Evolutionary conservation across 345 rosid genomes (phyloP).

Genomic region (Melastoma malabathricum): DNA sequence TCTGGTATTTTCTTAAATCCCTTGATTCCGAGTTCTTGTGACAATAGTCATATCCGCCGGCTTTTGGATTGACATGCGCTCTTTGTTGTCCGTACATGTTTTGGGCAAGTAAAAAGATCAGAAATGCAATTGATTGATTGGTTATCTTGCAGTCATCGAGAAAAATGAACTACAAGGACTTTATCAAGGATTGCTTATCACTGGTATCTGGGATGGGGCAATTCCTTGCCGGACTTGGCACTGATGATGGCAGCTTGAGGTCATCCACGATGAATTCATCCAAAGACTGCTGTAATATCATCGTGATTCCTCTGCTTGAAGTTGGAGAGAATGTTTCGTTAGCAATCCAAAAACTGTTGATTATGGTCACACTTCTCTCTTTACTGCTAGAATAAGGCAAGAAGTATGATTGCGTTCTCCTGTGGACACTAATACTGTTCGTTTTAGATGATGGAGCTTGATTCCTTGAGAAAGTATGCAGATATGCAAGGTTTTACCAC

Average conservation of each 20-base stretch:
- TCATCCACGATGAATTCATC: conserved; percentile 13
- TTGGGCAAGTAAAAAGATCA: background rate
- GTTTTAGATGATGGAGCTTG: conserved; percentile 72
- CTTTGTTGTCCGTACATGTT: background rate
- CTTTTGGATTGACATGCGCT: too few species aligned
- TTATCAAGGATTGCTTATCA: conserved; percentile 56
- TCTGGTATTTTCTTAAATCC: conserved; percentile 34
- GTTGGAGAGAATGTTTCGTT: conserved; percentile 25
- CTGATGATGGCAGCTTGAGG: conserved; percentile 8
- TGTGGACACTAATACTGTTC: conserved; percentile 5
- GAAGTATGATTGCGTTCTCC: background rate
- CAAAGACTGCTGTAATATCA: conserved; percentile 13
- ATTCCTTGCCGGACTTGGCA: conserved; percentile 10
- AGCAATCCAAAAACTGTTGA: conserved; percentile 53
- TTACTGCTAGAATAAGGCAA: conserved; percentile 1
- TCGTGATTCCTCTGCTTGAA: conserved; percentile 36
- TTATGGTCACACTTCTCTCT: conserved; percentile 23
- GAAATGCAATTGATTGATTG: background rate
- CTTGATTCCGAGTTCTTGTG: background rate
- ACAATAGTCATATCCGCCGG: background rate
- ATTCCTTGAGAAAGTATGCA: conserved; percentile 55
- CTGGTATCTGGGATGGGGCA: conserved; percentile 32
- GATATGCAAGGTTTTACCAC: conserved; percentile 36
- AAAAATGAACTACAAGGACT: conserved; percentile 46
- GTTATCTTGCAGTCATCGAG: conserved; percentile 49